phyloP scores from a whole-genome alignment of 805 yeast genomes.

The Candida nemodendra region DNA sequence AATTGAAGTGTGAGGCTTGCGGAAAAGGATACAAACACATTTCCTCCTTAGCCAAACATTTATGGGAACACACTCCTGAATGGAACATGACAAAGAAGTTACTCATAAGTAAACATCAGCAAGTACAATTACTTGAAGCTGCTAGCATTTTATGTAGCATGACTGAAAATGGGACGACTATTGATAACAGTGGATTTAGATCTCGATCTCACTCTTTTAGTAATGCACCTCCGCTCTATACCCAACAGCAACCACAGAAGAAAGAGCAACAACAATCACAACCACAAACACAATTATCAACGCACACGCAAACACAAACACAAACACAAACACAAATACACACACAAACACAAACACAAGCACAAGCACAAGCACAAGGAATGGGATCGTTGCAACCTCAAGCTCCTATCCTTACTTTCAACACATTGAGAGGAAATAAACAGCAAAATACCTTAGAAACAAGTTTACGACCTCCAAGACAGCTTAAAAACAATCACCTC shows the following conservation, averaged over 20 bases:
- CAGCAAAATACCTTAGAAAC: no score
- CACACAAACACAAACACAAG: slow-evolving; percentile 8
- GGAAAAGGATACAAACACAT: slow-evolving; percentile 91
- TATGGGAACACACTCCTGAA: slow-evolving; percentile 95
- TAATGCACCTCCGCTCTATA: slow-evolving; percentile 15
- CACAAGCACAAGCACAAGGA: slow-evolving; percentile 3
- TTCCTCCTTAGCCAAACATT: slow-evolving; percentile 80
- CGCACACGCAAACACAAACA: no score
- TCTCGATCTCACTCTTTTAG: slow-evolving; percentile 21
- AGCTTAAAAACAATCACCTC: slow-evolving; percentile 5
- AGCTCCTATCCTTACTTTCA: slow-evolving; percentile 1
- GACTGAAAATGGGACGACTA: slow-evolving; percentile 42
- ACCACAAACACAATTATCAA: no score
- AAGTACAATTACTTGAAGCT: slow-evolving; percentile 77
- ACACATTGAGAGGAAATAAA: neutral
- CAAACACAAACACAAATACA: slow-evolving; percentile 17
- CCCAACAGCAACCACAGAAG: slow-evolving; percentile 13
- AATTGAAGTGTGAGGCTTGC: slow-evolving; percentile 83
- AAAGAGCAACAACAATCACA: slow-evolving; percentile 8
- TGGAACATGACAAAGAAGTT: slow-evolving; percentile 86
- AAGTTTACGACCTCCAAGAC: no score
- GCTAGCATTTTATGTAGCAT: slow-evolving; percentile 75
- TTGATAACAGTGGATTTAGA: slow-evolving; percentile 14
- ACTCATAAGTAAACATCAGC: slow-evolving; percentile 82
- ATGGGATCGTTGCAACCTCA: neutral